These are phyloP conservation scores for Graphilbum fragrans DNA, from an alignment of 2,329 filamentous ascomycete genomes.

Conservation along the genomic window DNA sequence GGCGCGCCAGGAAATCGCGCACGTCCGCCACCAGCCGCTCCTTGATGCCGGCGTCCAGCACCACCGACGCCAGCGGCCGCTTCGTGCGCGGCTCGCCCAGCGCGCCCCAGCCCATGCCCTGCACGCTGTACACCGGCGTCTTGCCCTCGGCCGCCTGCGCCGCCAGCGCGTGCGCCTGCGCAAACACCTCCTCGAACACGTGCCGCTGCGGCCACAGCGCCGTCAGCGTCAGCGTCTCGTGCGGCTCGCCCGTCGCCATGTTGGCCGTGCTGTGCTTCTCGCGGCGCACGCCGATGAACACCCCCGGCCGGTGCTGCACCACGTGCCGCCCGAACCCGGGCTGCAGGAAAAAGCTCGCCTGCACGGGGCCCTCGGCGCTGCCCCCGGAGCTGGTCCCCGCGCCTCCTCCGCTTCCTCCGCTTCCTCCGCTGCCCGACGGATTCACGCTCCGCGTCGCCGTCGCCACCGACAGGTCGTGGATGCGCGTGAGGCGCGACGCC, in stretches of 20 bases:
- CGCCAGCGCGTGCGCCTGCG: constrained; percentile 73
- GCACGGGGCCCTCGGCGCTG: constrained; percentile 51
- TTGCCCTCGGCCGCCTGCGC: constrained; percentile 77
- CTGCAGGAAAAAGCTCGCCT: constrained; percentile 76
- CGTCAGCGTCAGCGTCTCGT: constrained; percentile 87
- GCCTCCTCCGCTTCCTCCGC: constrained; percentile 16
- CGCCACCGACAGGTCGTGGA: constrained; percentile 46
- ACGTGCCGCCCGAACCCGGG: constrained; percentile 86
- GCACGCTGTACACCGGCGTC: constrained; percentile 79
- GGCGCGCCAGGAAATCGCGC: constrained; percentile 64
- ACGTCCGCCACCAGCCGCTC: constrained; percentile 72
- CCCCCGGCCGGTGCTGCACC: constrained; percentile 64
- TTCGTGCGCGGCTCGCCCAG: constrained; percentile 81
- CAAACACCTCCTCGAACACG: constrained; percentile 82
- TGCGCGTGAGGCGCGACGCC: constrained; percentile 43
- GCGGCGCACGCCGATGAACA: constrained; percentile 77
- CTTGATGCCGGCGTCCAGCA: constrained; percentile 73
- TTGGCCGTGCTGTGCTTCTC: constrained; percentile 78
- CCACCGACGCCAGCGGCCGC: constrained; percentile 75
- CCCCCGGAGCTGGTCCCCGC: constrained; percentile 10
- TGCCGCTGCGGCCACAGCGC: constrained; percentile 82
- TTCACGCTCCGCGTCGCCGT: constrained; percentile 37
- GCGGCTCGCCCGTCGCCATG: constrained; percentile 72
- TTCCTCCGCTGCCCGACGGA: constrained; percentile 43
- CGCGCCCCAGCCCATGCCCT: constrained; percentile 72